phyloP scores from a whole-genome alignment of 2,329 filamentous ascomycete genomes.

The Albophoma yamanashiensis region DNA sequence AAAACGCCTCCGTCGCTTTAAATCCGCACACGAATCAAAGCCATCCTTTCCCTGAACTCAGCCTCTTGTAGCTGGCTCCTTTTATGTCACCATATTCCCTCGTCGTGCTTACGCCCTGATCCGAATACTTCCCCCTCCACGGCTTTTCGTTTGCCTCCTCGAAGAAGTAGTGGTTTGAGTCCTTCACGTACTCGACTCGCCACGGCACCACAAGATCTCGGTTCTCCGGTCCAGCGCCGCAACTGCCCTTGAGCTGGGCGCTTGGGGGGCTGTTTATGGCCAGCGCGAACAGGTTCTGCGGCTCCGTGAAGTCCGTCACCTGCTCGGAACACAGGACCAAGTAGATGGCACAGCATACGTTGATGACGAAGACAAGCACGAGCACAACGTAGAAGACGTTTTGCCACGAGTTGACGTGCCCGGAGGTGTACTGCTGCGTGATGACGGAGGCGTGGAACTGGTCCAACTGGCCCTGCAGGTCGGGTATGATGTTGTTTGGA shows the following conservation, averaged over 20 bases:
- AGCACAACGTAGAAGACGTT: slow-evolving; percentile 58
- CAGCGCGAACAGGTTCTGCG: slow-evolving; percentile 62
- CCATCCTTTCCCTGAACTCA: slow-evolving; percentile 16
- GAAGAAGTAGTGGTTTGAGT: slow-evolving; percentile 31
- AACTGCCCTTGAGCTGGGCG: slow-evolving; percentile 23
- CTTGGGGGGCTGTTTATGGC: slow-evolving; percentile 49
- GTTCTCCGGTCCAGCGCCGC: slow-evolving; percentile 23
- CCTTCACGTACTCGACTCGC: slow-evolving; percentile 26
- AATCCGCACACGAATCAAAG: slow-evolving; percentile 6
- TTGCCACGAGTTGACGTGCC: slow-evolving; percentile 50
- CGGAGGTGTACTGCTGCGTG: slow-evolving; percentile 60
- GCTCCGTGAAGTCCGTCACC: slow-evolving; percentile 71
- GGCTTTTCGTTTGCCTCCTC: slow-evolving; percentile 21
- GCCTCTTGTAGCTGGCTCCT: slow-evolving; percentile 15
- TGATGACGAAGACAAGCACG: slow-evolving; percentile 53
- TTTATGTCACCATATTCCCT: slow-evolving; percentile 7
- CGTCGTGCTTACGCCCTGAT: slow-evolving; percentile 22
- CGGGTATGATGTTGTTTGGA: slow-evolving; percentile 22
- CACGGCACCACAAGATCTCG: slow-evolving; percentile 29
- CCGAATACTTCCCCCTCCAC: slow-evolving; percentile 14
- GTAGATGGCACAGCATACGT: slow-evolving; percentile 54
- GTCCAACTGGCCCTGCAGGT: slow-evolving; percentile 33
- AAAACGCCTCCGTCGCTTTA: not conserved
- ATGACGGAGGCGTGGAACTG: slow-evolving; percentile 53
- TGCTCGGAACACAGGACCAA: slow-evolving; percentile 43